Conservation (phyloP, 768 basidiomycete genomes). For the Clitopilus hobsonii region DNA sequence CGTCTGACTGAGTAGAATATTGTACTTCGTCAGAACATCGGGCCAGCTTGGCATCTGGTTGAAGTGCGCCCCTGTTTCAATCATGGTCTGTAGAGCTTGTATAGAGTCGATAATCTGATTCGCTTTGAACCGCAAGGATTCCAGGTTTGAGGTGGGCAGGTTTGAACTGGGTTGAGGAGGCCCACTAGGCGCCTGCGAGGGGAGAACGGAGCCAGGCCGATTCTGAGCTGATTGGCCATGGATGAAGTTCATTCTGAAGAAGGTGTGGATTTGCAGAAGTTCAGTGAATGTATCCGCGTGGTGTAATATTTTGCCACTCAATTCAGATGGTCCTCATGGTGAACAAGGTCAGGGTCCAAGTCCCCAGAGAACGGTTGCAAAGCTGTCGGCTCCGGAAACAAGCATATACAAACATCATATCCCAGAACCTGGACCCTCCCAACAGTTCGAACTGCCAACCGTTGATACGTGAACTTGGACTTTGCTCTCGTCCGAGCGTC, state of each 20-base stretch:
- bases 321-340: too few relatives aligned
- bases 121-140: constrained; percentile 72
- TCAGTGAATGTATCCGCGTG: too few relatives aligned
- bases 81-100: constrained; percentile 53
- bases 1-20: constrained; percentile 76
- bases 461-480: constrained; percentile 1
- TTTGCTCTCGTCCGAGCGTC: neutral
- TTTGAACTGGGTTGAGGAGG: constrained; percentile 9
- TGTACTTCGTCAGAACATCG: constrained; percentile 83
- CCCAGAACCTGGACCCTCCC: neutral
- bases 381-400: neutral
- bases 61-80: constrained; percentile 49
- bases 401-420: neutral
- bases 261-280: too few relatives aligned
- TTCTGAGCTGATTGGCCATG: neutral
- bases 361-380: neutral
- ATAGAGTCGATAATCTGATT: constrained; percentile 80
- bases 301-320: too few relatives aligned
- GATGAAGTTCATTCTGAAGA: neutral
- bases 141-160: constrained; percentile 65
- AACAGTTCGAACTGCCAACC: neutral
- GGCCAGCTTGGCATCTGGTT: constrained; percentile 78
- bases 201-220: neutral
- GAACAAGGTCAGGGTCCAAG: too few relatives aligned
- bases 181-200: neutral